Evolutionary conservation across 225 moss, liverwort and hornwort genomes (phyloP), one percentile per base, ranked within the genome.

Genomic region (Physcomitrellopsis africana): DNA sequence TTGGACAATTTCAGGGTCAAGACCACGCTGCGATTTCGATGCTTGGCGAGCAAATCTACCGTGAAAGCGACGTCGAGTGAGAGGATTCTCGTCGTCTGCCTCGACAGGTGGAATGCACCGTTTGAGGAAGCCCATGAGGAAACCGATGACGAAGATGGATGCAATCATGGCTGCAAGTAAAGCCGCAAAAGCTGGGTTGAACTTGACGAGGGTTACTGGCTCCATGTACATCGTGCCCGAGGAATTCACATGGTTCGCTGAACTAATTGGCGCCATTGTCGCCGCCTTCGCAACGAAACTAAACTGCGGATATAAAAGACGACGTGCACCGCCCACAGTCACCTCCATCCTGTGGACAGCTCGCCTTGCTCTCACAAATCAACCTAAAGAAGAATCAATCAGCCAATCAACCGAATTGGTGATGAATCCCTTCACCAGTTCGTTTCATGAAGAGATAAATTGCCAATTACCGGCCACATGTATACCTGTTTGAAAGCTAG

Each of bases 1-100:
- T n/a, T 49, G 56, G n/a, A 81, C n/a, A 57, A 78, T 63, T 57
- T 63, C 67, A 1, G 74, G 74, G 67, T 81, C 78, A 13, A 84
- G 84, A 10, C 80, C 84, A 20, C 41, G 26, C 23, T 8, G 15
- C 29, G 32, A 7, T 37, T 7, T 37, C 7, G 32, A 37, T 37
- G 32, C 32, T 37, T 37, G 32, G 7, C 32, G 32, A 37, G 32
- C 4, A 37, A 2, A 37, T 37, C 32, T 37, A 37, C 4, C 32
- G 32, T 2, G 32, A 37, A 37, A 37, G 32, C 32, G 32, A 37
- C 32, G 32, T 37, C 32, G 32, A 37, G 32, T 37, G 32, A 37
- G 5, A 37, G 32, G 4, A 5, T 37, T 37, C 1, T 37, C 32
- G 3, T 37, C 32, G 32, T 81, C 67, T 20, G 66, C 77, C 74